Conservation (phyloP, 345 rosid species). For the Euphorbia tirucalli region DNA sequence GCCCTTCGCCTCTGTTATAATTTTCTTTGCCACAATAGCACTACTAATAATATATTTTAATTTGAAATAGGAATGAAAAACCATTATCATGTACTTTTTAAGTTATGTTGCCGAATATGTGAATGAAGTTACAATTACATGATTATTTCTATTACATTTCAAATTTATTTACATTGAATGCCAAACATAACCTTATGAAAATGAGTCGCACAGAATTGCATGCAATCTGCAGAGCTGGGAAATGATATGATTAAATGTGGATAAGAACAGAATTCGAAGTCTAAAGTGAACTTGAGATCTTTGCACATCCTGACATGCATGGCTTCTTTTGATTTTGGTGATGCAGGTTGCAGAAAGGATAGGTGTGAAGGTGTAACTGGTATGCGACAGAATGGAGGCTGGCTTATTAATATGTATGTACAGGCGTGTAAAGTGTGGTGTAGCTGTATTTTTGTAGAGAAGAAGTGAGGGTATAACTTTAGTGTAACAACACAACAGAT, state of each 20-base stretch:
- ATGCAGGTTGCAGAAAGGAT: not conserved
- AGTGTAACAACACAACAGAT: too few species aligned
- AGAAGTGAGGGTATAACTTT: not conserved
- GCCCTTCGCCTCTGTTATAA: not conserved
- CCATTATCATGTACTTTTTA: not conserved
- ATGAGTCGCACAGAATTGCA: too few species aligned
- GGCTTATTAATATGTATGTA: not conserved
- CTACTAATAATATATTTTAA: not conserved
- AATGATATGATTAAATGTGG: too few species aligned
- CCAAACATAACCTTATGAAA: too few species aligned
- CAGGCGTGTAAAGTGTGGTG: not conserved
- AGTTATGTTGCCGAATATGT: not conserved
- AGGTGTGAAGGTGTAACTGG: not conserved
- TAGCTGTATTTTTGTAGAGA: too few species aligned
- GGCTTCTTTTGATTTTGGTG: not conserved
- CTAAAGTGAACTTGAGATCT: too few species aligned
- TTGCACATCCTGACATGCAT: too few species aligned
- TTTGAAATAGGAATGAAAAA: not conserved
- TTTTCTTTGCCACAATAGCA: not conserved
- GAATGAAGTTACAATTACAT: not conserved
- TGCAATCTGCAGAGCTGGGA: too few species aligned
- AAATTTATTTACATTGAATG: too few species aligned
- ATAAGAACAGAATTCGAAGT: too few species aligned
- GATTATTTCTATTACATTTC: too few species aligned
- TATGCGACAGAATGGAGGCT: too few species aligned